These are phyloP conservation scores for Colletotrichum theobromicola DNA, from an alignment of 2,329 filamentous ascomycete species.

Conservation along the genomic window DNA sequence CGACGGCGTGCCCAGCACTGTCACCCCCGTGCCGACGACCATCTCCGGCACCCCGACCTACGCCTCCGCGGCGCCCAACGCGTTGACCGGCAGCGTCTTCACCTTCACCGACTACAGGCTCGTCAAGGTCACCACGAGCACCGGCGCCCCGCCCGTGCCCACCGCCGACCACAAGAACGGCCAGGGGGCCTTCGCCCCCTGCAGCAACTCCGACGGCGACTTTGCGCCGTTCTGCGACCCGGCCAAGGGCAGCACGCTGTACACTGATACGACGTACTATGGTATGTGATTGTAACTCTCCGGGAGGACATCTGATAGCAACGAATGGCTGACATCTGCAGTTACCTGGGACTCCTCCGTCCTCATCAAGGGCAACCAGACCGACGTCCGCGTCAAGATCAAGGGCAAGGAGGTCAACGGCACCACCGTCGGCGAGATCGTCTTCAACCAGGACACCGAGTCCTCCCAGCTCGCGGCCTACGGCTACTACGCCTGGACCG, in stretches of 20 bases:
- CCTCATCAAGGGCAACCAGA: conserved; percentile 49
- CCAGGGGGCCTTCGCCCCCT: conserved; percentile 55
- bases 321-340: conserved; percentile 29
- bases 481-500: conserved; percentile 35
- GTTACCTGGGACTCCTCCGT: conserved; percentile 63
- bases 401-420: conserved; percentile 46
- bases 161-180: conserved; percentile 45
- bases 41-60: conserved; percentile 47
- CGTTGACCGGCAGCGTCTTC: conserved; percentile 50
- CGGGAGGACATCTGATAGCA: not conserved
- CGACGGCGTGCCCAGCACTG: conserved; percentile 50
- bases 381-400: conserved; percentile 32
- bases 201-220: conserved; percentile 51
- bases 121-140: conserved; percentile 43
- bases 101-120: conserved; percentile 39
- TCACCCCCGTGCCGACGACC: conserved; percentile 54
- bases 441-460: conserved; percentile 17
- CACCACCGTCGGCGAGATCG: conserved; percentile 28
- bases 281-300: conserved; percentile 36
- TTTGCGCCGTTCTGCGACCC: conserved; percentile 60
- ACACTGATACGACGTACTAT: conserved; percentile 55
- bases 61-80: conserved; percentile 46
- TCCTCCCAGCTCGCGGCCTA: conserved; percentile 23
- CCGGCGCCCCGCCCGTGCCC: conserved; percentile 48
- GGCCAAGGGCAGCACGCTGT: conserved; percentile 44